phyloP scores from a whole-genome alignment of 192 early-diverging fungal genomes.

The Thamnidium elegans region DNA sequence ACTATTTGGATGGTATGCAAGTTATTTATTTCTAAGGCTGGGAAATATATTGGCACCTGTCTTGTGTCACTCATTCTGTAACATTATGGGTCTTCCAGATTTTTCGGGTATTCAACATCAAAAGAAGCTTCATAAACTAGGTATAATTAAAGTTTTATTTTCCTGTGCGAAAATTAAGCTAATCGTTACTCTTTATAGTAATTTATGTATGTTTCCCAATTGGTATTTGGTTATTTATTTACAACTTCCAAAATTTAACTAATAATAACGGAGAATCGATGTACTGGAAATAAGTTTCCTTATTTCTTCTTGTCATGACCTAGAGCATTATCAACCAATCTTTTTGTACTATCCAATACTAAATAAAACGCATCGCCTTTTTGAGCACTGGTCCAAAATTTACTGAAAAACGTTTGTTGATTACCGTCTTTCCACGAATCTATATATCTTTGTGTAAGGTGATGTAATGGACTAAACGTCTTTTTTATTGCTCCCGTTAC shows the following conservation, averaged over 20 bases:
- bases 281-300: neutral
- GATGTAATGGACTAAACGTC: constrained; percentile 35
- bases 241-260: neutral
- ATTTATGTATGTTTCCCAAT: neutral
- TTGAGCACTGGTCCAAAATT: constrained; percentile 37
- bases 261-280: neutral
- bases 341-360: constrained; percentile 32
- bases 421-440: constrained; percentile 44
- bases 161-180: neutral
- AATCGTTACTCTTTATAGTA: neutral
- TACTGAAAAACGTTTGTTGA: constrained; percentile 38
- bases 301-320: constrained; percentile 16
- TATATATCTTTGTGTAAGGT: constrained; percentile 32
- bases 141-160: neutral
- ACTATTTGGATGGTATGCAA: constrained; percentile 78
- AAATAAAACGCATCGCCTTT: constrained; percentile 40
- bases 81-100: constrained; percentile 75
- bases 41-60: constrained; percentile 50
- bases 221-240: constrained; percentile 1
- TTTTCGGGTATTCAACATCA: constrained; percentile 21
- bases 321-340: constrained; percentile 25
- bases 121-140: constrained; percentile 2
- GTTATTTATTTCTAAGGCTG: constrained; percentile 61
- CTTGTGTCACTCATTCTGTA: constrained; percentile 69
- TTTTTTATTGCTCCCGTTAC: constrained; percentile 24